Conservation (phyloP, 2,329 filamentous ascomycete species). For the Fusarium lyarnte region DNA sequence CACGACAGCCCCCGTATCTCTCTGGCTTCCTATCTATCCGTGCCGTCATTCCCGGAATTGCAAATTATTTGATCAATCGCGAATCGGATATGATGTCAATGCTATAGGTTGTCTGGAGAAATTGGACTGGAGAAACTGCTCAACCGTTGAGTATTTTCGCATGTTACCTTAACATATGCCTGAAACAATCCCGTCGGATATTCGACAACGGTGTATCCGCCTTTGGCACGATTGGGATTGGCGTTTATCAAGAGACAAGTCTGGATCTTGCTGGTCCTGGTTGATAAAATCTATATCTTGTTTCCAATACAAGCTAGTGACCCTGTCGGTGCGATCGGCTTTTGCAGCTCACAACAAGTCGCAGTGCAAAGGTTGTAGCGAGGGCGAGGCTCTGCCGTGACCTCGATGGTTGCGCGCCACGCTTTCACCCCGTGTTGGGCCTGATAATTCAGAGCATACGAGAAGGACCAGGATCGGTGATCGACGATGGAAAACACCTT, state of each 20-base stretch:
- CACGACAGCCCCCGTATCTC: constrained; percentile 8
- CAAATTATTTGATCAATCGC: constrained; percentile 11
- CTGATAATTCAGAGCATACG: constrained; percentile 15
- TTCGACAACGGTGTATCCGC: constrained; percentile 21
- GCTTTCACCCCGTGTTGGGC: constrained; percentile 12
- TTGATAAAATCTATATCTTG: constrained; percentile 1
- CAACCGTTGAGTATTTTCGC: constrained; percentile 27
- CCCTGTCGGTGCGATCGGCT: constrained; percentile 11
- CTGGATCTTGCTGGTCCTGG: constrained; percentile 13
- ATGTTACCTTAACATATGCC: constrained; percentile 23
- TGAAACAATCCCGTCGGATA: constrained; percentile 41
- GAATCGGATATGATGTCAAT: constrained; percentile 42
- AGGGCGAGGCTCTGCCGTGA: constrained; percentile 18
- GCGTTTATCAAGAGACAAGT: constrained; percentile 5
- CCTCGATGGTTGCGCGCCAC: constrained; percentile 29
- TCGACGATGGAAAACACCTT: constrained; percentile 30
- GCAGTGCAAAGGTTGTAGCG: constrained; percentile 20
- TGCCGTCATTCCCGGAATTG: constrained; percentile 43
- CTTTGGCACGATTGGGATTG: constrained; percentile 24
- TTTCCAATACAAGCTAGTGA: constrained; percentile 7
- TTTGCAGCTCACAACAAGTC: constrained; percentile 24
- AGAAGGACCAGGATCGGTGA: constrained; percentile 28
- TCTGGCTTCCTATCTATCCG: constrained; percentile 37
- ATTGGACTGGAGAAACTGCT: constrained; percentile 15
- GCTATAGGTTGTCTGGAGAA: constrained; percentile 20